Conservation (phyloP, 345 rosid genomes). For the Camelina neglecta region DNA sequence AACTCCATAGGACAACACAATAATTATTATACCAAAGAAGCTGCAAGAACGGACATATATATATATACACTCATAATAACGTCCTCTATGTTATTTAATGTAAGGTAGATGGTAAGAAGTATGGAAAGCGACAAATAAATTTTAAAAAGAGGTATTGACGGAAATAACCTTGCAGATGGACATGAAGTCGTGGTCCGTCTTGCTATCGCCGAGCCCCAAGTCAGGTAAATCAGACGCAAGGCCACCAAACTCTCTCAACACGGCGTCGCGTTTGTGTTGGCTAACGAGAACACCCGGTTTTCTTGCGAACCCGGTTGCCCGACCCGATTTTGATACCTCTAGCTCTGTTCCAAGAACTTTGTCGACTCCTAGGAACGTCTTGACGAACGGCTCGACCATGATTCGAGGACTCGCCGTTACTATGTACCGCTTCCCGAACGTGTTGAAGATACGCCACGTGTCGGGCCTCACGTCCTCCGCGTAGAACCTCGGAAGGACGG, state of each 20-base stretch:
- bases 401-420: conserved; percentile 82
- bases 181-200: conserved; percentile 83
- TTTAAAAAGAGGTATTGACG: conserved; percentile 1
- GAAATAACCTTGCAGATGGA: conserved; percentile 80
- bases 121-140: conserved; percentile 8
- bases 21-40: conserved; percentile 39
- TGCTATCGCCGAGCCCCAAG: conserved; percentile 80
- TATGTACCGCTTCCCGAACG: conserved; percentile 75
- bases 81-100: conserved; percentile 31
- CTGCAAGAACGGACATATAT: conserved; percentile 29
- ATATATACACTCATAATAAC: conserved; percentile 24
- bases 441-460: conserved; percentile 76
- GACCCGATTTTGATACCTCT: conserved; percentile 68
- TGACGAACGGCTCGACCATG: conserved; percentile 88
- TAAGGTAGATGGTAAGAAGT: conserved; percentile 23
- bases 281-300: conserved; percentile 75
- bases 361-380: conserved; percentile 70
- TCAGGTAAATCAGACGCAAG: conserved; percentile 58
- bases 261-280: conserved; percentile 64
- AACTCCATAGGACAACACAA: conserved; percentile 22
- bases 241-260: conserved; percentile 64
- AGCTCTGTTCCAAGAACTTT: conserved; percentile 87
- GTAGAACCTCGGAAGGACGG: conserved; percentile 81
- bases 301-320: conserved; percentile 77
- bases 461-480: conserved; percentile 91